Evolutionary conservation across 2,329 filamentous ascomycete genomes (phyloP), one percentile per base, ranked within the genome.

Genomic region (Fusarium bactridioides): DNA sequence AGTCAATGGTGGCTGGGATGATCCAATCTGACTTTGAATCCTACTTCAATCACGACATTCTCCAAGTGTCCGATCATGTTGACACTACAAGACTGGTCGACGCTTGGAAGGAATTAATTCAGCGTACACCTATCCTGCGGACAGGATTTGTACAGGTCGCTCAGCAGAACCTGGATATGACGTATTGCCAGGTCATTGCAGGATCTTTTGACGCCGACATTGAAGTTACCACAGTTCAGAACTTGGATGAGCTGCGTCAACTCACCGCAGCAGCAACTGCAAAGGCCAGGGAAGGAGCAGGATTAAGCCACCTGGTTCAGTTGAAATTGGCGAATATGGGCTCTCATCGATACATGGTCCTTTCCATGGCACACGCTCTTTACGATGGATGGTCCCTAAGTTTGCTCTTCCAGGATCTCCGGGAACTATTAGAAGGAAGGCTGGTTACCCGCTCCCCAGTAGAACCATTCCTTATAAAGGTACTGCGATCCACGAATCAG

Each of bases 311-410:
- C 13, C 75, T 91, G 6, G 80, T 91, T 11, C 88, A 89, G 60
- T 75, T 91, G 1, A 80, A 79, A 0, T 81, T 89, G 58, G 81
- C 80, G 7, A 76, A 67, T 10, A 78, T 80, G 3, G 81, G 68
- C 6, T 74, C 66, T 19, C 77, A 75, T 40, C 80, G 66, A 7
- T 88, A 86, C 61, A 70, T 91, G 4, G 77, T 91, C 9, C 79
- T 98, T 3, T 95, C 94, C 0, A 90, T 97, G 43, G 88, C 94
- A 0, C 95, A 98, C 80, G 94, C 94, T 4, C 85, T 97, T 25
- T 98, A 98, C 73, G 95, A 98, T 78, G 95, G 95, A 2, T 94
- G 91, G 89, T 97, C 94, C 6, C 86, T 98, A 18, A 84, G 86
- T 7, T 82, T 97, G 21, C 81, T 98, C 3, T 94, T 96, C 74